Evolutionary conservation across 192 early-diverging fungal species (phyloP), one percentile per base, ranked within the genome.

Genomic region (Dissophora ornata): DNA sequence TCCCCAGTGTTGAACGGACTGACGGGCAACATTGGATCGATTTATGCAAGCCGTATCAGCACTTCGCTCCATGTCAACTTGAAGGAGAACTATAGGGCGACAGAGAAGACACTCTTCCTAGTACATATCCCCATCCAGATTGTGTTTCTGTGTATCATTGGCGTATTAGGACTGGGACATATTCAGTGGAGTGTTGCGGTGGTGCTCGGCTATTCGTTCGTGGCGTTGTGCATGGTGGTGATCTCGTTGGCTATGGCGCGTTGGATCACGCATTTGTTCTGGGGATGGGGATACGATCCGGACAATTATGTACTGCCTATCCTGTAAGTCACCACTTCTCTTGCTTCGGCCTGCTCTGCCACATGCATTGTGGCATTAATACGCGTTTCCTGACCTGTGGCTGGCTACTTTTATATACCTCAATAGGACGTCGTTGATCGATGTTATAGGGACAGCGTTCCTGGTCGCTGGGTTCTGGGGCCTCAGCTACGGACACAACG

Each of bases 1-100:
- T 85, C 90, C 7, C 91, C 91, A 25, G 86, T 92, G 11, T 58
- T 91, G 30, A 89, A 89, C 64, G 90, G 90, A 24, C 40, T 93
- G 16, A 85, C 87, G 12, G 92, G 93, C 21, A 95, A 95, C 68
- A 80, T 95, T 19, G 90, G 91, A 29, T 91, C 92, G 0, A 90
- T 94, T 11, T 93, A 91, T 62, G 89, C 90, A 0, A 91, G 91
- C 11, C 79, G 93, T 12, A 88, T 94, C 47, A 92, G 91, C 11
- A 93, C 93, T 3, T 83, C 88, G 25, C 67, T 94, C 21, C 93
- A 94, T 57, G 77, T 79, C 32, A 85, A 82, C 21, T 58, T 62
- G 15, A 67, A 74, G 46, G 81, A 85, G 51, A 59, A 81, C 68
- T 82, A 82, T 57, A n/a, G 81, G 11, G 71, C 69, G 6, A 88